phyloP scores from a whole-genome alignment of 257 asterid species.

The Fraxinus anomala region DNA sequence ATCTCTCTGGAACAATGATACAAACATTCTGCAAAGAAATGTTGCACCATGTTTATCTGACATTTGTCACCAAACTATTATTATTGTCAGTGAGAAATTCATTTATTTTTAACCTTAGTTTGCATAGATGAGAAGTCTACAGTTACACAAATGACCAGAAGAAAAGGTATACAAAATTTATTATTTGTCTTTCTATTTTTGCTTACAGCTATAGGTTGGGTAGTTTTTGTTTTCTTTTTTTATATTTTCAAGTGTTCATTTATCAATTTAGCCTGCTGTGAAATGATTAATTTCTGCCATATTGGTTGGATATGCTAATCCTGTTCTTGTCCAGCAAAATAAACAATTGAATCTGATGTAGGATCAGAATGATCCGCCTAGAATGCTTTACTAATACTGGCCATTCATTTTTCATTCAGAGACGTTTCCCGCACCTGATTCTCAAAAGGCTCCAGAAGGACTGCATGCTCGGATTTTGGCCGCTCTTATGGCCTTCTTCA shows the following conservation, averaged over 20 bases:
- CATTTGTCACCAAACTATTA: neutral
- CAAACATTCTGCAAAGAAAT: neutral
- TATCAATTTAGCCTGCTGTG: neutral
- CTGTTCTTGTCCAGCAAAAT: neutral
- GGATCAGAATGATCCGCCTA: neutral
- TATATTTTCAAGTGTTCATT: neutral
- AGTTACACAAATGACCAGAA: neutral
- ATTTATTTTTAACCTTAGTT: too few species aligned
- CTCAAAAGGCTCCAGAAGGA: conserved; percentile 65
- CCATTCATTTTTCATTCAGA: conserved; percentile 37
- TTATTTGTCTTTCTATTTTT: neutral
- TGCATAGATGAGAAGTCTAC: neutral
- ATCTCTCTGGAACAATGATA: neutral
- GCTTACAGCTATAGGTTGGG: neutral
- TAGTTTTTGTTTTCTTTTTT: neutral
- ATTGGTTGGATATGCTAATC: neutral
- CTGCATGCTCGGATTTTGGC: conserved; percentile 55
- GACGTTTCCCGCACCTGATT: conserved; percentile 33
- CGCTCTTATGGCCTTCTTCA: conserved; percentile 64
- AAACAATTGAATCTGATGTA: neutral
- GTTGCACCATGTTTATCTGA: too few species aligned
- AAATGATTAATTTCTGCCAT: neutral
- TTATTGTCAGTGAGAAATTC: neutral
- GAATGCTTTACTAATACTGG: neutral
- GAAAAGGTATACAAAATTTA: neutral